phyloP scores from a whole-genome alignment of 495 filamentous ascomycete genomes.

The Thermothielavioides terrestris region DNA sequence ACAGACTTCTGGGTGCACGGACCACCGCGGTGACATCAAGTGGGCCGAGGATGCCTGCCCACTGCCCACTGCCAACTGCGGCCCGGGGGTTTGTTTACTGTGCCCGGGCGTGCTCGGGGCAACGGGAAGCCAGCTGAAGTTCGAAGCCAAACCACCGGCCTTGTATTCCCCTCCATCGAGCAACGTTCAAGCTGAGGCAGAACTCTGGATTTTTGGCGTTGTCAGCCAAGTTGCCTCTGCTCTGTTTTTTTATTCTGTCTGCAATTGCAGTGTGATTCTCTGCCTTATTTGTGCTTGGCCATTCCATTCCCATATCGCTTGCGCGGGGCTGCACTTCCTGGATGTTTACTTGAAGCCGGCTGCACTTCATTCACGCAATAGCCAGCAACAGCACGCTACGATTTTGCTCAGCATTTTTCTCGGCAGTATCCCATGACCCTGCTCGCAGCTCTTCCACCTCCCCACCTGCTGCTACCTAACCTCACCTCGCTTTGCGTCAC shows the following conservation, averaged over 20 bases:
- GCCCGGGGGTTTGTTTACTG: conserved; percentile 30
- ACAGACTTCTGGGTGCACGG: not conserved
- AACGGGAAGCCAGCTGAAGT: conserved; percentile 17
- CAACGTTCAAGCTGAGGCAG: not conserved
- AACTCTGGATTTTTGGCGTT: not conserved
- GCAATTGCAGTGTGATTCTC: not conserved
- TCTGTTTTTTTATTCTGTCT: not conserved
- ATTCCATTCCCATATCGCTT: not conserved
- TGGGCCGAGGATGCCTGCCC: not conserved
- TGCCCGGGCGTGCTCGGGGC: conserved; percentile 16
- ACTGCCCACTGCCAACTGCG: too few relatives aligned
- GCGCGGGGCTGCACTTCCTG: not conserved
- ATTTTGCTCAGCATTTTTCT: conserved; percentile 5
- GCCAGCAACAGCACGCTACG: conserved; percentile 9
- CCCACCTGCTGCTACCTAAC: too few relatives aligned
- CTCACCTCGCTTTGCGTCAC: not conserved
- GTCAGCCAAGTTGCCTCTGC: not conserved
- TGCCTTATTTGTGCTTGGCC: not conserved
- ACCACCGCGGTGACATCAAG: conserved; percentile 3
- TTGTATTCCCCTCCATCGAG: not conserved
- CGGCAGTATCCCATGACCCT: conserved; percentile 15
- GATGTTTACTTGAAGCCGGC: conserved; percentile 16
- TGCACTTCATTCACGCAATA: not conserved
- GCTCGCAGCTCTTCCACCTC: too few relatives aligned
- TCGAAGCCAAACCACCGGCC: too few relatives aligned